Percentiles rank a stretch among this genome's conserved stretches.
Conservation (phyloP, 805 yeast species). For the Kuraishia piskuri region DNA sequence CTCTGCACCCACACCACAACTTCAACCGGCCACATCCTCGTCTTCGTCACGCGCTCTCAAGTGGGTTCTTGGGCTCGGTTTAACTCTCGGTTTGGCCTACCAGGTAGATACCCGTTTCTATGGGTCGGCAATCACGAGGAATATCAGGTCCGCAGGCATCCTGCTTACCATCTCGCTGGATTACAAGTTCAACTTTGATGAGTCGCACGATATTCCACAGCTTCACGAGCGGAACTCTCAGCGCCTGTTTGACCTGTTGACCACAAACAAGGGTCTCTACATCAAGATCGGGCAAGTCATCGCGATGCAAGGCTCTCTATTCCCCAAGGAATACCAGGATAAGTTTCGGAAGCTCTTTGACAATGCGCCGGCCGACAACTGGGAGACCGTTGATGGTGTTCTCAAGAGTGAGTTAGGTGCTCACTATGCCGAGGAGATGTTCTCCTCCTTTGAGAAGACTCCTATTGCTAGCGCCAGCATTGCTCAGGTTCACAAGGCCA, state of each 20-base stretch:
- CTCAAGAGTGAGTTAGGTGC: constrained; percentile 32
- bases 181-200: constrained; percentile 46
- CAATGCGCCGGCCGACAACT: constrained; percentile 53
- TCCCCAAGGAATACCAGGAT: constrained; percentile 57
- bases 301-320: constrained; percentile 63
- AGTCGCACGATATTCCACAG: constrained; percentile 35
- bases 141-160: constrained; percentile 39
- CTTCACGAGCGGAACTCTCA: constrained; percentile 55
- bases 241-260: constrained; percentile 34
- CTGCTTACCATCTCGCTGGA: constrained; percentile 47
- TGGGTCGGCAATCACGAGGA: constrained; percentile 44
- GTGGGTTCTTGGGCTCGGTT: neutral
- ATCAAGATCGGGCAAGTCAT: constrained; percentile 74
- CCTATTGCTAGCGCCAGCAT: constrained; percentile 73
- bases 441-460: constrained; percentile 36
- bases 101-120: constrained; percentile 27
- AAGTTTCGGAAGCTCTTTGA: constrained; percentile 54
- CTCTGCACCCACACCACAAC: too few relatives aligned
- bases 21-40: neutral
- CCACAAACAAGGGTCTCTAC: constrained; percentile 49
- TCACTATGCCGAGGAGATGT: constrained; percentile 27
- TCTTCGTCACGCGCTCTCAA: neutral
- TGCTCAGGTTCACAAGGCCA: constrained; percentile 61
- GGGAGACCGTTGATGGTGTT: constrained; percentile 34
- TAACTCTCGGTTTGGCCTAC: neutral